Evolutionary conservation across 352 stramenopile genomes (phyloP).

Genomic region (Ochromonadaceae sp.): DNA sequence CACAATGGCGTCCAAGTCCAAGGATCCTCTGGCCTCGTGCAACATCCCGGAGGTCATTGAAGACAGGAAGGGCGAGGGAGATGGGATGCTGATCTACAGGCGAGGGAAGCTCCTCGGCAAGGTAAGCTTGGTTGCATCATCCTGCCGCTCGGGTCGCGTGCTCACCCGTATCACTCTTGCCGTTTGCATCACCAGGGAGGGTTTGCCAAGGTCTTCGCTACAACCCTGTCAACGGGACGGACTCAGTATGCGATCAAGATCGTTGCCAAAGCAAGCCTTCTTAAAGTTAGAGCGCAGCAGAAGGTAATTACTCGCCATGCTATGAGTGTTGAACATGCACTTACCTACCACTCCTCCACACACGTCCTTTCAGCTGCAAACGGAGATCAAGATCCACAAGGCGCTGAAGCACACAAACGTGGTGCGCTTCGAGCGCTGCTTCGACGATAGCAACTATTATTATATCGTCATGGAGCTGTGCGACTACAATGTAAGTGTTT

Average conservation of each 20-base stretch:
- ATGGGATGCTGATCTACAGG: conserved; percentile 55
- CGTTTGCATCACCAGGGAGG: conserved; percentile 50
- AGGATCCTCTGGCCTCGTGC: too few relatives aligned
- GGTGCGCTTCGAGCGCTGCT: conserved; percentile 94
- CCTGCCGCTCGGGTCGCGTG: neutral
- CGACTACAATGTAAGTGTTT: conserved; percentile 58
- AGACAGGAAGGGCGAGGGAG: conserved; percentile 29
- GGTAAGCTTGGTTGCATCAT: conserved; percentile 31
- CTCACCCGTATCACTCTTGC: neutral
- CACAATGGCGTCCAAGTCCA: too few relatives aligned
- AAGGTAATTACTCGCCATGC: conserved; percentile 53
- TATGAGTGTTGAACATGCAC: neutral
- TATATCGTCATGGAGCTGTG: conserved; percentile 96
- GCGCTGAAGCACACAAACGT: conserved; percentile 79
- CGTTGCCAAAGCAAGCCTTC: conserved; percentile 86
- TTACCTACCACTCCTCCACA: conserved; percentile 4
- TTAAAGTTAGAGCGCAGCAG: conserved; percentile 83
- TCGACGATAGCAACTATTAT: conserved; percentile 88
- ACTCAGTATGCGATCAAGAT: conserved; percentile 91
- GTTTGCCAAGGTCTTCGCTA: conserved; percentile 92
- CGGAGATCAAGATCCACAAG: conserved; percentile 97
- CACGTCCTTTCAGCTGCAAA: conserved; percentile 48
- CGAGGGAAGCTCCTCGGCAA: conserved; percentile 85
- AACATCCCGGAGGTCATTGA: conserved; percentile 33
- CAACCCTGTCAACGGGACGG: conserved; percentile 73